Conservation (phyloP, 2,329 filamentous ascomycete genomes). For the Neofusicoccum ribis region DNA sequence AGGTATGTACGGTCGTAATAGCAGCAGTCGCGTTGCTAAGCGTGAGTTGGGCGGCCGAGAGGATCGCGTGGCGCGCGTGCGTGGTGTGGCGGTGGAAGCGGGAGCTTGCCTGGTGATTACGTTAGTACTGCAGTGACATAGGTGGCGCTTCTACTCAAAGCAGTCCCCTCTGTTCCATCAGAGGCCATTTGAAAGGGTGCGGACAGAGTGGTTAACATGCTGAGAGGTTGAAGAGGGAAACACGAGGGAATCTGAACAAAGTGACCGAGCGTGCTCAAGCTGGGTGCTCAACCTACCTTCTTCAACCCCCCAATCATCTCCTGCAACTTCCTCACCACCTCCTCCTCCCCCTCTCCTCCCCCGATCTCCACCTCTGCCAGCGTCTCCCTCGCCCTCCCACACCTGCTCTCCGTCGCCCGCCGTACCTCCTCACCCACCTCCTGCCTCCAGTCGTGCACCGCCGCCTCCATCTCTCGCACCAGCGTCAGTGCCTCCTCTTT, state of each 20-base stretch:
- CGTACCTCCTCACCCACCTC: constrained; percentile 11
- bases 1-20: neutral
- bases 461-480: constrained; percentile 6
- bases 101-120: neutral
- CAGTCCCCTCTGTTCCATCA: too few relatives aligned
- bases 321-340: neutral
- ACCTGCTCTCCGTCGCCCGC: neutral
- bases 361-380: neutral
- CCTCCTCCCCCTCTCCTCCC: neutral
- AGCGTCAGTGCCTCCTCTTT: neutral
- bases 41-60: neutral
- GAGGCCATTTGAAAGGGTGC: neutral
- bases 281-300: neutral
- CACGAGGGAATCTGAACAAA: neutral
- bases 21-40: neutral
- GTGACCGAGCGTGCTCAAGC: neutral
- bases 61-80: neutral
- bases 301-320: neutral
- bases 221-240: too few relatives aligned
- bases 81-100: neutral
- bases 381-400: neutral
- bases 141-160: too few relatives aligned
- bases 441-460: neutral
- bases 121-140: too few relatives aligned
- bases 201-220: too few relatives aligned